A percentile compares a stretch with the other conserved stretches of the same genome.
These are phyloP conservation scores for Boletus tylopilopsis DNA, from an alignment of 768 basidiomycete species.

Conservation along the genomic window DNA sequence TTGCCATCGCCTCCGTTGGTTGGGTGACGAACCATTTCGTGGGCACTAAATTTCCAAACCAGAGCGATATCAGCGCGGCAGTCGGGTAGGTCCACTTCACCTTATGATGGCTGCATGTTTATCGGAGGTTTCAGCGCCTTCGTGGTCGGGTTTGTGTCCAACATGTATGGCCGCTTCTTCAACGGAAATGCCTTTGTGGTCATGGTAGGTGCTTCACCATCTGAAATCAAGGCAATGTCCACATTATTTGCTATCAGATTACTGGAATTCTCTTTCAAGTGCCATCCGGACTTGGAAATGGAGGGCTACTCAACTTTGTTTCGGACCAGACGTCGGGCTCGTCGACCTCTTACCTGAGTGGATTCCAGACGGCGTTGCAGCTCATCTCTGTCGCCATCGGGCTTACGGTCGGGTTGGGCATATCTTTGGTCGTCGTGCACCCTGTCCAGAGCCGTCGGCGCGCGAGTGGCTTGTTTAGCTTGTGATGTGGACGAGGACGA, in stretches of 20 bases:
- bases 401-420: conserved; percentile 74
- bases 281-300: conserved; percentile 76
- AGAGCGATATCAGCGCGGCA: conserved; percentile 75
- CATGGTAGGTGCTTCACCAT: conserved; percentile 47
- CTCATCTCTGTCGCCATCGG: conserved; percentile 76
- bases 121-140: conserved; percentile 50
- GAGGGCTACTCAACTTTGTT: conserved; percentile 73
- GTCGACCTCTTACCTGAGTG: conserved; percentile 56
- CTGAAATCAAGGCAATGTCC: background rate
- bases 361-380: conserved; percentile 73
- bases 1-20: conserved; percentile 61
- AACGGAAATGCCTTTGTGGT: conserved; percentile 76
- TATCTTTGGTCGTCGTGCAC: conserved; percentile 63
- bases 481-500: conserved; percentile 30
- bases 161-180: conserved; percentile 72
- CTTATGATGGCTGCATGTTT: background rate
- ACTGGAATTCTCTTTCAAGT: conserved; percentile 84
- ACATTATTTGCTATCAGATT: conserved; percentile 34
- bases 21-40: conserved; percentile 78
- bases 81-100: conserved; percentile 46
- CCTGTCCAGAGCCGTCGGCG: conserved; percentile 56
- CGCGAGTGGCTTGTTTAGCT: conserved; percentile 60
- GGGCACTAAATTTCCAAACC: conserved; percentile 53
- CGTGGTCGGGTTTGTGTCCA: conserved; percentile 75
- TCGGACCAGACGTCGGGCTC: conserved; percentile 50